These are phyloP conservation scores for Diplodia intermedia DNA, from an alignment of 2,329 filamentous ascomycete genomes.

Conservation along the genomic window DNA sequence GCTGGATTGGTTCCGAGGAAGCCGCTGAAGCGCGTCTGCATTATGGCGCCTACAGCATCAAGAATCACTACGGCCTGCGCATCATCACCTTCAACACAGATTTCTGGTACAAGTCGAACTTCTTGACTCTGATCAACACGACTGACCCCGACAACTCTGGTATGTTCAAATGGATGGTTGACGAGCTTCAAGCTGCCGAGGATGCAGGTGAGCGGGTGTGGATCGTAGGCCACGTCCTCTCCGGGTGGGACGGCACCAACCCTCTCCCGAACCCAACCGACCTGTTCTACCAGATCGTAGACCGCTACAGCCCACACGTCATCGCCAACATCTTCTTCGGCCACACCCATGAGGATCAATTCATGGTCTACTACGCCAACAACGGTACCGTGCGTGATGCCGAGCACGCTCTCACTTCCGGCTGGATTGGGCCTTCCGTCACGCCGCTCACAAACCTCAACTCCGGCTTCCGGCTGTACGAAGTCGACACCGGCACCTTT, in stretches of 20 bases:
- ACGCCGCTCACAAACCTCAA: conserved; percentile 64
- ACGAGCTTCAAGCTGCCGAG: conserved; percentile 61
- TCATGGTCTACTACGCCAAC: conserved; percentile 62
- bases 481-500: conserved; percentile 62
- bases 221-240: conserved; percentile 62
- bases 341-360: conserved; percentile 63
- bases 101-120: conserved; percentile 56
- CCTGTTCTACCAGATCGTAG: conserved; percentile 63
- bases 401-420: conserved; percentile 55
- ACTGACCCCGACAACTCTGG: conserved; percentile 60
- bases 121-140: conserved; percentile 60
- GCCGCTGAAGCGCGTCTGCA: conserved; percentile 59
- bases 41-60: conserved; percentile 63
- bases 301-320: conserved; percentile 62
- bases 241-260: conserved; percentile 64
- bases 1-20: conserved; percentile 58
- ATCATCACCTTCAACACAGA: conserved; percentile 63
- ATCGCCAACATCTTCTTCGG: conserved; percentile 63
- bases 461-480: conserved; percentile 61
- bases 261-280: conserved; percentile 61
- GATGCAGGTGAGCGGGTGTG: conserved; percentile 61
- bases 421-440: conserved; percentile 61
- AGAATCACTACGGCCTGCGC: conserved; percentile 60
- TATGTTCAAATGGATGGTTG: conserved; percentile 57
- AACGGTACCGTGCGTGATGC: conserved; percentile 55